Base-by-base conservation (phyloP, 1,284 basidiomycete genomes). In the Rhodotorula sp. region DNA sequence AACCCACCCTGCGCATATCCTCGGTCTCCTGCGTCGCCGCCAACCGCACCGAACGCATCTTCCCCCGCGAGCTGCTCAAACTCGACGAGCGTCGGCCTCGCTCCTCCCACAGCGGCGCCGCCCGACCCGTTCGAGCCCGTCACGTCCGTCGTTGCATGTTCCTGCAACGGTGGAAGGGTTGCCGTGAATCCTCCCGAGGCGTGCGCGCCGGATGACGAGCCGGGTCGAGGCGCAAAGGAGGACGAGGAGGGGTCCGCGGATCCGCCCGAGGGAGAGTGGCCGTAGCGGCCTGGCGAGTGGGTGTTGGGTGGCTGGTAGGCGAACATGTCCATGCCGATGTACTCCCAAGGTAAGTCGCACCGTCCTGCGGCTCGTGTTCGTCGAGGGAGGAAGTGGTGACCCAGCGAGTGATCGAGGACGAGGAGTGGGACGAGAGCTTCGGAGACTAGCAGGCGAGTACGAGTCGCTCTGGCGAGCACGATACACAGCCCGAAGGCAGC, bases 31-130 rank as follows among this genome's bases (percentile, higher is more conserved):
- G 1, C 49, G 4, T 36, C 48, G 11, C 36, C 54, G 24, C 48
- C 34, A 20, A 9, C 4, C 36, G 17, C 29, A 27, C 17, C 27
- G 9, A 13, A 24, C 34, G 34, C 52, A 15, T 55, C 58, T 19
- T 60, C 58, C 44, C 60, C 60, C 22, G 64, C 36, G 9, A 69
- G 60, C 52, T 66, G 55, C n/a, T 66, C 68, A 49, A 62, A 69
- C 11, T 58, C 62, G 36, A 63, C 68, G 39, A 65, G 62, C 19
- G 56, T 62, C 11, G 60, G 60, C 27, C 60, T 49, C 0, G 48
- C 34, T 2, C 27, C 20, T 8, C 27, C 36, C 39, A 44, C 39
- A 10, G 39, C 39, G n/a, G n/a, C n/a, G n/a, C n/a, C n/a, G 19
- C 39, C 39, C 39, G 39, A 44, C 7, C 36, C 51, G 5, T 19